phyloP scores from a whole-genome alignment of 805 yeast species.

The Metschnikowia lochheadii region DNA sequence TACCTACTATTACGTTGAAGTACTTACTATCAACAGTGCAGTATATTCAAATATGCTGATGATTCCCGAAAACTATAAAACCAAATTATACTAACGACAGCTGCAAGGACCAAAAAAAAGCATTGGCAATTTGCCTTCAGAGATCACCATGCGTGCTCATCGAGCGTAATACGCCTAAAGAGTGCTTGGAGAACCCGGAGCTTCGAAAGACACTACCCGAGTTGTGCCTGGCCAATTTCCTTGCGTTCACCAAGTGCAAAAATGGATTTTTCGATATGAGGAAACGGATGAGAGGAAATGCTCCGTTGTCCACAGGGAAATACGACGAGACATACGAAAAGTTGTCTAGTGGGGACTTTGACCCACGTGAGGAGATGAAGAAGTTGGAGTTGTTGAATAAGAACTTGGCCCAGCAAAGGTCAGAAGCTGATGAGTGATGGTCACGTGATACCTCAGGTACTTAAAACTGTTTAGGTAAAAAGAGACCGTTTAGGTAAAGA shows the following conservation, averaged over 20 bases:
- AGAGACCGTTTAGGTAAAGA: too few species aligned
- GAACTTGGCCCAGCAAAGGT: conserved; percentile 33
- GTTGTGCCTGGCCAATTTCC: conserved; percentile 77
- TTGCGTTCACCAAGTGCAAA: conserved; percentile 85
- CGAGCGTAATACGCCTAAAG: conserved; percentile 83
- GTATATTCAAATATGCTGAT: too few species aligned
- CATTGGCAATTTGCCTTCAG: conserved; percentile 93
- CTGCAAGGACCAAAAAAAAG: conserved; percentile 90
- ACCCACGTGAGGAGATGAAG: conserved; percentile 74
- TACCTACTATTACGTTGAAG: too few species aligned
- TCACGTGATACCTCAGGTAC: too few species aligned
- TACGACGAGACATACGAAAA: conserved; percentile 85
- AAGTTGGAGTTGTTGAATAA: conserved; percentile 64
- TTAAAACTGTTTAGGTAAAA: too few species aligned
- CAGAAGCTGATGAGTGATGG: conserved; percentile 21
- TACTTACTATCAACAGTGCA: too few species aligned
- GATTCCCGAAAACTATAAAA: too few species aligned
- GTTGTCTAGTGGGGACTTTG: conserved; percentile 74
- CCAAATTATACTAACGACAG: conserved; percentile 36
- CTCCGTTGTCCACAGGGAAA: conserved; percentile 87
- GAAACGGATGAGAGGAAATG: conserved; percentile 90
- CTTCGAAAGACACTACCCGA: conserved; percentile 77
- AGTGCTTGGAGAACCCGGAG: conserved; percentile 79
- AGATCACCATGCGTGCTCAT: conserved; percentile 94
- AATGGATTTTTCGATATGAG: conserved; percentile 89